These are phyloP conservation scores for Tetracentron sinense DNA, from an alignment of 164 flowering plant species.

Conservation along the genomic window DNA sequence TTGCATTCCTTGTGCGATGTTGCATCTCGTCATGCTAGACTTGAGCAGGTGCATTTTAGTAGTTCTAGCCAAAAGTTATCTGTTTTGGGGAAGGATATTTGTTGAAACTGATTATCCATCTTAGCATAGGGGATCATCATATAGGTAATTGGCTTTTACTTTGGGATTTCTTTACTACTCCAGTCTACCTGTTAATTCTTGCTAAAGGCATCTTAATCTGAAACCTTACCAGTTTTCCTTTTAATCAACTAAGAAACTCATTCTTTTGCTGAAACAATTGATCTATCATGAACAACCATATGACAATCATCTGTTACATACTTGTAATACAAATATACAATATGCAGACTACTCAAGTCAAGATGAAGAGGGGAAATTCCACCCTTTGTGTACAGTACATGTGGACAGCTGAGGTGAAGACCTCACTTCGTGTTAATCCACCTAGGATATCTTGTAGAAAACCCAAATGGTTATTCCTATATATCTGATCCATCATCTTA, in stretches of 20 bases:
- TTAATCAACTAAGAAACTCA: not conserved
- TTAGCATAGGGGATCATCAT: not conserved
- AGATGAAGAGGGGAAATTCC: too few species aligned
- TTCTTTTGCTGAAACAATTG: not conserved
- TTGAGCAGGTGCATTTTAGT: constrained; percentile 67
- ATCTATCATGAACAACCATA: not conserved
- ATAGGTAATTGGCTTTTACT: not conserved
- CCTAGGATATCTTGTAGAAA: too few species aligned
- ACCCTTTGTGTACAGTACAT: too few species aligned
- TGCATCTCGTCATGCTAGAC: constrained; percentile 62
- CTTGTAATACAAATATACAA: too few species aligned
- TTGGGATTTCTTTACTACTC: not conserved
- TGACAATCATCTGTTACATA: too few species aligned
- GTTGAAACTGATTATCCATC: not conserved
- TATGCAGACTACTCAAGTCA: too few species aligned
- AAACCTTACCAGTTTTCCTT: not conserved
- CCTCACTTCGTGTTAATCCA: too few species aligned
- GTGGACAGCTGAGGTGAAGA: too few species aligned
- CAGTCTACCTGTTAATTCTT: not conserved
- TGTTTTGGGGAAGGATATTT: not conserved
- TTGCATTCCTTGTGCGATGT: constrained; percentile 73
- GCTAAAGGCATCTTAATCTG: not conserved
- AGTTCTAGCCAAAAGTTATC: not conserved
- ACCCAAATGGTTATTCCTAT: too few species aligned
- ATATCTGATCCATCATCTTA: too few species aligned